A percentile compares a stretch with the other conserved stretches of the same genome.
Evolutionary conservation across 1,284 basidiomycete genomes (phyloP).

Genomic region (Sanghuangporus baumii): DNA sequence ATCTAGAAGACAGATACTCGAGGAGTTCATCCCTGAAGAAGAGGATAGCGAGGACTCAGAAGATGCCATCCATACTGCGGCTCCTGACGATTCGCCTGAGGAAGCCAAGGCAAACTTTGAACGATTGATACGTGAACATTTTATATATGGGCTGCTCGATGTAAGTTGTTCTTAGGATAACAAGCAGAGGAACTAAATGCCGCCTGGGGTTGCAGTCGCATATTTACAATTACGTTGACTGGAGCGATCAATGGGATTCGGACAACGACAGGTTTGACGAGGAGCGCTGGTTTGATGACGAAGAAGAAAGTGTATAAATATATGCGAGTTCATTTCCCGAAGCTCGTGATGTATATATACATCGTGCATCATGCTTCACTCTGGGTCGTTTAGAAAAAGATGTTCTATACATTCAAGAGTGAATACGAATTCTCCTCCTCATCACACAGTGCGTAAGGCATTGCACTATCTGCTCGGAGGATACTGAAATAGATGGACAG

Average conservation of each 20-base stretch:
- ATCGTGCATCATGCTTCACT: not conserved
- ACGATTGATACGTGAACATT: conserved; percentile 54
- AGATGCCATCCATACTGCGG: conserved; percentile 31
- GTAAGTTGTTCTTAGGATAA: conserved; percentile 35
- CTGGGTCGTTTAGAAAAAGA: not conserved
- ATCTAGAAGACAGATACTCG: conserved; percentile 38
- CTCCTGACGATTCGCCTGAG: conserved; percentile 37
- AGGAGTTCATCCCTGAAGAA: conserved; percentile 57
- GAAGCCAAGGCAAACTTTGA: conserved; percentile 49
- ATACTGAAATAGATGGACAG: not conserved
- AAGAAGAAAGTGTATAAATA: conserved; percentile 38
- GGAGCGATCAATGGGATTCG: conserved; percentile 64
- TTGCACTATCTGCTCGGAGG: not conserved
- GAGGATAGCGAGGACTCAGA: conserved; percentile 52
- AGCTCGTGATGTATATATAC: not conserved
- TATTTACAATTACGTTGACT: conserved; percentile 69
- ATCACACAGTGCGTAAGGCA: not conserved
- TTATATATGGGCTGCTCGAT: conserved; percentile 72
- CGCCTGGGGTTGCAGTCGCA: conserved; percentile 39
- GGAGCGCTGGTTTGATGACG: conserved; percentile 73
- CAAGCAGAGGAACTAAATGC: not conserved
- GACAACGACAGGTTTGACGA: conserved; percentile 58
- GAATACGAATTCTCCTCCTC: not conserved
- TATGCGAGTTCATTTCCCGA: not conserved
- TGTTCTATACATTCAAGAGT: not conserved